Evolutionary conservation across 768 basidiomycete genomes (phyloP).

Genomic region (Russula lepida): DNA sequence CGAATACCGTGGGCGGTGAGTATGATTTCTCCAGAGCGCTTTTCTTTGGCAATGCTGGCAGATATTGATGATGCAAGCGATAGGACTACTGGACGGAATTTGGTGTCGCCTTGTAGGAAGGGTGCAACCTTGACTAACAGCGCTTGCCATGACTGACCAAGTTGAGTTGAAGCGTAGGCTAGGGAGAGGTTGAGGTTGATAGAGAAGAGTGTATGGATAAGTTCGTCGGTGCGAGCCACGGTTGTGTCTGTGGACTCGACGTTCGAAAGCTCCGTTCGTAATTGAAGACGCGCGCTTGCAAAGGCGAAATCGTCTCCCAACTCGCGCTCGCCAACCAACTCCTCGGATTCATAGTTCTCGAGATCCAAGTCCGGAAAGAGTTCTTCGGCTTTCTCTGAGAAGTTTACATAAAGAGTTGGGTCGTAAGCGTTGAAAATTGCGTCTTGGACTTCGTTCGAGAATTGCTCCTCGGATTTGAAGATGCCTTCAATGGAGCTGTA

Average conservation of each 20-base stretch:
- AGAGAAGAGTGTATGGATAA: constrained; percentile 53
- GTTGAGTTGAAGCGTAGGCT: constrained; percentile 63
- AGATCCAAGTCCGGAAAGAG: constrained; percentile 55
- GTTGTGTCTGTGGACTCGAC: constrained; percentile 31
- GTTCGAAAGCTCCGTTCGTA: constrained; percentile 49
- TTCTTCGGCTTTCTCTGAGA: constrained; percentile 41
- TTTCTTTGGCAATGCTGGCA: constrained; percentile 56
- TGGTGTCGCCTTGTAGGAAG: constrained; percentile 53
- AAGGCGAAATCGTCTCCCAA: constrained; percentile 79
- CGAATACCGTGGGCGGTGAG: constrained; percentile 69
- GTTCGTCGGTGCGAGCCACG: constrained; percentile 36
- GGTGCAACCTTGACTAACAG: constrained; percentile 57
- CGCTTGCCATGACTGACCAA: constrained; percentile 72
- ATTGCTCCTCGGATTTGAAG: constrained; percentile 54
- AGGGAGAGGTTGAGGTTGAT: constrained; percentile 87
- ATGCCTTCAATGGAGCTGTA: constrained; percentile 47
- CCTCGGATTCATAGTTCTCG: constrained; percentile 54
- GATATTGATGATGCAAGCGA: constrained; percentile 56
- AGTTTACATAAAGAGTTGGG: constrained; percentile 58
- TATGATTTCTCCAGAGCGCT: constrained; percentile 77
- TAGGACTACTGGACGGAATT: constrained; percentile 48
- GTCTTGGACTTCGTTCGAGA: constrained; percentile 59
- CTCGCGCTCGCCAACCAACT: constrained; percentile 57
- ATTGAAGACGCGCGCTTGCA: constrained; percentile 48
- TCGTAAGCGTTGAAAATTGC: constrained; percentile 66